Conservation (phyloP, 2,329 filamentous ascomycete species). For the Ophiostoma sp. region DNA sequence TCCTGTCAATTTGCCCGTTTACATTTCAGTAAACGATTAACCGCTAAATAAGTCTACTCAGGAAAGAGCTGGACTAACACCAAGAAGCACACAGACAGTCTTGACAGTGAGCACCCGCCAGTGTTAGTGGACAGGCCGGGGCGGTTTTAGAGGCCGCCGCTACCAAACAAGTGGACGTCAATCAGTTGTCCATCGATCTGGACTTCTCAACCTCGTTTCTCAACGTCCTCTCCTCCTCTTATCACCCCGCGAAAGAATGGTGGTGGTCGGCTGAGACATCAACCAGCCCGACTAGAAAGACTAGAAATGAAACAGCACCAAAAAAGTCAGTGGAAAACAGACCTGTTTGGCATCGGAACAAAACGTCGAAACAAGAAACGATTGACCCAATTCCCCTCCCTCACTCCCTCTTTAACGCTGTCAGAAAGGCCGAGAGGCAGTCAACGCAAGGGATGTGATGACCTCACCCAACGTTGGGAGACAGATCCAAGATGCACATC, state of each 20-base stretch:
- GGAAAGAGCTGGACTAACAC: not conserved
- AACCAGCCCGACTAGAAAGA: not conserved
- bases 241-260: not conserved
- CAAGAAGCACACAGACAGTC: not conserved
- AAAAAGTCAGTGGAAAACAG: not conserved
- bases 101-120: not conserved
- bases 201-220: not conserved
- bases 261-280: constrained; percentile 12
- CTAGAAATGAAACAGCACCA: not conserved
- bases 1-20: not conserved
- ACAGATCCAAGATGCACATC: not conserved
- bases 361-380: constrained; percentile 4
- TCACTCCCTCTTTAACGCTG: not conserved
- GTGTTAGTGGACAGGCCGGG: not conserved
- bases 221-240: not conserved
- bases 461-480: not conserved
- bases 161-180: not conserved
- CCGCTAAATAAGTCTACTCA: not conserved
- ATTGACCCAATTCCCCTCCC: not conserved
- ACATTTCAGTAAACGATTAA: not conserved
- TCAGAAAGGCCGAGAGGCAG: not conserved
- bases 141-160: not conserved
- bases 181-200: not conserved
- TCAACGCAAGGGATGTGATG: not conserved
- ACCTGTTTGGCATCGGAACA: not conserved